Evolutionary conservation across 179 eudicot species (phyloP).

Genomic region (Silene coronaria): DNA sequence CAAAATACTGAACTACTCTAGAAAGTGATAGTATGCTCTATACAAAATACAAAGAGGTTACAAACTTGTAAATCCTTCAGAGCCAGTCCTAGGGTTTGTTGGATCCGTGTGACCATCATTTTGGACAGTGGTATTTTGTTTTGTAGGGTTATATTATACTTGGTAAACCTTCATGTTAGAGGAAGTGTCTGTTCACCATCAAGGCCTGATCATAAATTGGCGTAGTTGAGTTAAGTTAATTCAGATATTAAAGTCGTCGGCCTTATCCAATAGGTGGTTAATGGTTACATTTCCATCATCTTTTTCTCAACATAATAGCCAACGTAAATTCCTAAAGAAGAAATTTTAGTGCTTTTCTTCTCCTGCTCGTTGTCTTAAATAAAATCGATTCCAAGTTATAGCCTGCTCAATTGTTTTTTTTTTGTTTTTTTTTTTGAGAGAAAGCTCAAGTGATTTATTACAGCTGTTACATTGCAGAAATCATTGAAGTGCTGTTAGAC

Average conservation of each 20-base stretch:
- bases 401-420: background rate
- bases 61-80: too few relatives aligned
- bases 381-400: background rate
- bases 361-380: background rate
- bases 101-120: too few relatives aligned
- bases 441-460: background rate
- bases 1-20: too few relatives aligned
- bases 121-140: too few relatives aligned
- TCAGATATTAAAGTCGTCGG: too few relatives aligned
- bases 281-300: background rate
- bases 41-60: too few relatives aligned
- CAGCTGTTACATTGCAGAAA: slow-evolving; percentile 36
- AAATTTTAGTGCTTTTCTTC: background rate
- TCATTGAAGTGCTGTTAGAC: slow-evolving; percentile 51
- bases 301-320: background rate
- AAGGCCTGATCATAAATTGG: background rate
- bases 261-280: background rate
- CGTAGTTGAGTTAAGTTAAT: background rate
- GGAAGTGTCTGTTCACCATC: background rate
- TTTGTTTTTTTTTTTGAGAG: too few relatives aligned
- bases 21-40: too few relatives aligned
- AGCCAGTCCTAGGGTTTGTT: too few relatives aligned
- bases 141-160: too few relatives aligned
- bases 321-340: background rate
- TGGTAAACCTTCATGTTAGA: background rate